phyloP scores from a whole-genome alignment of 495 filamentous ascomycete species.

The Apodospora peruviana region DNA sequence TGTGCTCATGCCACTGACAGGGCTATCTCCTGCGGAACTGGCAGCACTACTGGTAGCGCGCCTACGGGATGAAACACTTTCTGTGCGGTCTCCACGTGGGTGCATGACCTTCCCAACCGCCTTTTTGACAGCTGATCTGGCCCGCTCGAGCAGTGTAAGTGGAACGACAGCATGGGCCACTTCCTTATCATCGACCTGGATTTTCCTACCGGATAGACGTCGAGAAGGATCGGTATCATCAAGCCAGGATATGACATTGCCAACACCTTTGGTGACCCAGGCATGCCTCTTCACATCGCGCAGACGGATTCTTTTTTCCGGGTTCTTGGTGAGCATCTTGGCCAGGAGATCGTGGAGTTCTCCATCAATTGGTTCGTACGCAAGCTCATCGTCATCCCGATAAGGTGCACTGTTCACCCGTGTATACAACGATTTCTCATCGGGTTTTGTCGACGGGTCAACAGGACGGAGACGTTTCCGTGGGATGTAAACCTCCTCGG shows the following conservation, averaged over 20 bases:
- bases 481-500: conserved; percentile 85
- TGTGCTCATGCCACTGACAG: conserved; percentile 27
- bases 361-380: conserved; percentile 81
- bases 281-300: conserved; percentile 92
- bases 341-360: conserved; percentile 75
- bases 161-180: conserved; percentile 86
- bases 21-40: conserved; percentile 44
- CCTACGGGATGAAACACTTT: conserved; percentile 48
- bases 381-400: conserved; percentile 60
- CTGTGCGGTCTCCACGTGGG: conserved; percentile 47
- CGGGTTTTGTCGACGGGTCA: conserved; percentile 48
- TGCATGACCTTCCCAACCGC: conserved; percentile 56
- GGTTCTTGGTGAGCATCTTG: conserved; percentile 83
- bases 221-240: conserved; percentile 86
- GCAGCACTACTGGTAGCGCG: conserved; percentile 55
- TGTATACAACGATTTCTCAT: conserved; percentile 48
- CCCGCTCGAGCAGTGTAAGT: conserved; percentile 75
- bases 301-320: conserved; percentile 76
- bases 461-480: conserved; percentile 72
- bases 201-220: conserved; percentile 77
- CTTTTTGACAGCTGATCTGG: conserved; percentile 63
- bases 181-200: conserved; percentile 87
- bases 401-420: conserved; percentile 45
- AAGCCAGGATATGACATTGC: conserved; percentile 72
- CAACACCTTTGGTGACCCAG: conserved; percentile 84